Percentiles rank a stretch among this genome's conserved stretches.
These are phyloP conservation scores for Cicer yamashitae DNA, from an alignment of 306 rosid species.

Conservation along the genomic window DNA sequence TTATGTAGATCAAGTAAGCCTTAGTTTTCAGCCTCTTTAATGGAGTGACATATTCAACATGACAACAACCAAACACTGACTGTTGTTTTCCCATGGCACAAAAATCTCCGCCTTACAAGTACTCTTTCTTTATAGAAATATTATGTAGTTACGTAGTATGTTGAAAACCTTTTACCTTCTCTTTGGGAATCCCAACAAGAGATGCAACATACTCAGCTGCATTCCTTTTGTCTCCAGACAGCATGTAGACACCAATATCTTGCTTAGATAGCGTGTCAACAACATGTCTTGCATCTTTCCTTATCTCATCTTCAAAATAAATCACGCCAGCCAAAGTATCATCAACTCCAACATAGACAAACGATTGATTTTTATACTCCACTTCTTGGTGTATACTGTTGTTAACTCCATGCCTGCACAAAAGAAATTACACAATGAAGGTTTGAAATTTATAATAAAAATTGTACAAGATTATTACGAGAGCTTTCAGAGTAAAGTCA, in stretches of 20 bases:
- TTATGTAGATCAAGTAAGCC: constrained; percentile 7
- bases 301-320: constrained; percentile 86
- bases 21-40: constrained; percentile 10
- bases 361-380: constrained; percentile 67
- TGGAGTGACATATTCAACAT: constrained; percentile 29
- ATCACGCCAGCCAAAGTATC: constrained; percentile 73
- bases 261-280: constrained; percentile 68
- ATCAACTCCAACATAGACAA: constrained; percentile 83
- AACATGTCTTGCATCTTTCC: constrained; percentile 81
- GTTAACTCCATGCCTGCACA: constrained; percentile 75
- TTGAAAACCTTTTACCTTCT: constrained; percentile 59
- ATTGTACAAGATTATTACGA: not conserved
- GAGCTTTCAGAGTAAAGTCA: constrained; percentile 16
- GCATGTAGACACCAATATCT: constrained; percentile 80
- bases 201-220: constrained; percentile 91
- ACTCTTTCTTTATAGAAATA: constrained; percentile 28
- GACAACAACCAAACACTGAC: constrained; percentile 21
- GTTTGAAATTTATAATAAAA: constrained; percentile 21
- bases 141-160: not conserved
- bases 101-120: constrained; percentile 11
- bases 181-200: constrained; percentile 80
- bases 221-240: constrained; percentile 91
- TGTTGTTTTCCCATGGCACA: not conserved
- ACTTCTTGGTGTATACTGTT: constrained; percentile 56
- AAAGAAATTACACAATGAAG: constrained; percentile 25